These are phyloP conservation scores for Tripterygium wilfordii DNA, from an alignment of 177 flowering plant species.

Conservation along the genomic window DNA sequence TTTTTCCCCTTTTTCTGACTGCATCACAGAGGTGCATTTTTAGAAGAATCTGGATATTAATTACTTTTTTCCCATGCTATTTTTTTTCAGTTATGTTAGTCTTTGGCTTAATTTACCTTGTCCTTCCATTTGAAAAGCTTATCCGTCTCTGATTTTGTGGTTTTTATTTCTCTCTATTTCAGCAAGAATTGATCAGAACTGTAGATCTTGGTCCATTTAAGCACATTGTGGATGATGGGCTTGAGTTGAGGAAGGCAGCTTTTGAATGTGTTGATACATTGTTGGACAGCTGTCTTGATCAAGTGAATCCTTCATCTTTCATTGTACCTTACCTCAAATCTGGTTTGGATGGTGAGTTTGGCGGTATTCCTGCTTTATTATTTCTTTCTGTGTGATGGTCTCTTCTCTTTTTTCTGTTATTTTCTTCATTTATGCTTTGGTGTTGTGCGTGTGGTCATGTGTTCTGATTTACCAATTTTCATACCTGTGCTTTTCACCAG, in stretches of 20 bases:
- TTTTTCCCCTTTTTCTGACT: too few relatives aligned
- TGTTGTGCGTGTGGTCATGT: too few relatives aligned
- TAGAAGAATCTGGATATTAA: too few relatives aligned
- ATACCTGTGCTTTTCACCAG: too few relatives aligned
- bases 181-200: slow-evolving; percentile 95
- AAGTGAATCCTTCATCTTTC: slow-evolving; percentile 96
- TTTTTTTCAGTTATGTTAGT: too few relatives aligned
- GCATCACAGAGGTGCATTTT: too few relatives aligned
- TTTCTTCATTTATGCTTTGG: not conserved
- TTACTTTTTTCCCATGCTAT: not conserved
- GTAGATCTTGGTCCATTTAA: slow-evolving; percentile 99
- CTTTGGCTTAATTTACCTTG: too few relatives aligned
- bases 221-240: slow-evolving; percentile 98
- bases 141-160: not conserved
- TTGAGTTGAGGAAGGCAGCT: slow-evolving; percentile 96
- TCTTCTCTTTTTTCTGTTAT: not conserved
- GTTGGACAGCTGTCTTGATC: slow-evolving; percentile 95
- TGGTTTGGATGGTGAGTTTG: slow-evolving; percentile 80
- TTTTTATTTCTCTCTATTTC: slow-evolving; percentile 19
- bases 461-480: too few relatives aligned
- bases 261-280: slow-evolving; percentile 99
- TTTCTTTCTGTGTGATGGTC: too few relatives aligned
- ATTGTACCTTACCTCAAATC: slow-evolving; percentile 92
- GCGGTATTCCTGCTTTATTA: not conserved
- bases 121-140: not conserved